Base-by-base conservation (phyloP, 202 grass and related monocot species). In the Carex arenaria region DNA sequence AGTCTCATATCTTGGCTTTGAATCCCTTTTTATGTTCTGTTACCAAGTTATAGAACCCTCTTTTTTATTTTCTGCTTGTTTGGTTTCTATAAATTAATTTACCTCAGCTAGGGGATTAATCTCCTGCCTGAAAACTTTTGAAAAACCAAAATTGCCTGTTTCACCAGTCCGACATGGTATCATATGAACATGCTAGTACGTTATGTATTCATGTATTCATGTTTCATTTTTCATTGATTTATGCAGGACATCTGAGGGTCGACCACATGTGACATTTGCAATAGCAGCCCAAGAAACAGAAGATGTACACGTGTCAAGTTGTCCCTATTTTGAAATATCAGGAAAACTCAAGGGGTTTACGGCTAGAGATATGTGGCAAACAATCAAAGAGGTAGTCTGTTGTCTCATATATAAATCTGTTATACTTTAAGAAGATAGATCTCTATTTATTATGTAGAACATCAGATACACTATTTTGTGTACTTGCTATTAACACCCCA, bases 301-400 rank as follows among this genome's bases (percentile, higher is more conserved):
- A 68, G 85, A 82, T 79, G 66, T 98, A 51, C 86, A 84, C 62
- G 90, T 98, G 47, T 93, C 92, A 64, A 85, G 88, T 78, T 98
- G 95, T 72, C 92, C 95, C 66, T 95, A 83, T 77, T 98, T 98
- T 77, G 64, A 87, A 63, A 89, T 98, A 86, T 95, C 89, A 68
- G 91, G 83, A 89, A 89, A 80, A 61, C 90, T 85, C 80, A 85
- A 88, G 80, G 87, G 84, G 52, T 93, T 98, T 81, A 91, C 87
- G 26, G 95, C 95, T 83, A 98, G 86, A 81, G 90, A 95, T 78
- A 95, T 98, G 95, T 98, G 93, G 95, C 86, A 84, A 68, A 72
- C 81, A 72, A 87, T 98, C 57, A 98, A 98, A 90, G 87, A 98
- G 93, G 95, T 98, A 72, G 26, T 57, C 9, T 49, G 4, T 20